phyloP scores from a whole-genome alignment of 2,329 filamentous ascomycete species.

The Cladosporium sp. region DNA sequence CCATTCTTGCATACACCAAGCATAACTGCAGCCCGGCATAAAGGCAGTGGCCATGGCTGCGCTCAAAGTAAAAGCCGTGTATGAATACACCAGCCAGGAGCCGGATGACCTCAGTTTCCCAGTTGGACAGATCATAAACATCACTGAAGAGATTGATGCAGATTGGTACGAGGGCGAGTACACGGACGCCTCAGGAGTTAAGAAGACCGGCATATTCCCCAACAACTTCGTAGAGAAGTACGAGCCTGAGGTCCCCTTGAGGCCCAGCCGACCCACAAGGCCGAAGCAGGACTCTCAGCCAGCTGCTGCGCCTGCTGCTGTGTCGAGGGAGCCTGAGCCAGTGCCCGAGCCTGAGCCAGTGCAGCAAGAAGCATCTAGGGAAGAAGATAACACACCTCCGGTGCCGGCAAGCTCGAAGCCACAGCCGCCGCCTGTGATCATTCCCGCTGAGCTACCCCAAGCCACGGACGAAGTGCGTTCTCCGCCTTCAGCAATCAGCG shows the following conservation, averaged over 20 bases:
- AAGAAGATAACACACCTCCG: slow-evolving; percentile 24
- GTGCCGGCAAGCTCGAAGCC: slow-evolving; percentile 33
- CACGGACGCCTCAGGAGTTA: slow-evolving; percentile 67
- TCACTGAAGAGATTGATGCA: slow-evolving; percentile 84
- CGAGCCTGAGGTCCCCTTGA: slow-evolving; percentile 83
- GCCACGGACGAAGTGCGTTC: slow-evolving; percentile 23
- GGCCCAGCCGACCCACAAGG: slow-evolving; percentile 68
- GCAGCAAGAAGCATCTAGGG: neutral
- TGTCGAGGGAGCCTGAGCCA: slow-evolving; percentile 26
- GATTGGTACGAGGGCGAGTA: slow-evolving; percentile 96
- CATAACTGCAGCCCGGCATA: neutral
- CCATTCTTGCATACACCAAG: neutral
- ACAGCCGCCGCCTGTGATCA: slow-evolving; percentile 33
- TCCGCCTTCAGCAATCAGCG: slow-evolving; percentile 20
- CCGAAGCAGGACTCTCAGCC: slow-evolving; percentile 57
- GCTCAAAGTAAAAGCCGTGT: slow-evolving; percentile 95
- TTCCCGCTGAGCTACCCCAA: slow-evolving; percentile 19
- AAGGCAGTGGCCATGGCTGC: slow-evolving; percentile 33
- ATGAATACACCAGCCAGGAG: slow-evolving; percentile 87
- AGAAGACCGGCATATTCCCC: slow-evolving; percentile 83
- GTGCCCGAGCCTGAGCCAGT: slow-evolving; percentile 25
- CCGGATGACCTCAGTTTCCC: slow-evolving; percentile 91
- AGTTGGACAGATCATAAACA: slow-evolving; percentile 83
- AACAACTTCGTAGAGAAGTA: slow-evolving; percentile 97
- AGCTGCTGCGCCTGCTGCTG: neutral